Base-by-base conservation (phyloP, 495 filamentous ascomycete species). In the Aspergillus haitiensis region DNA sequence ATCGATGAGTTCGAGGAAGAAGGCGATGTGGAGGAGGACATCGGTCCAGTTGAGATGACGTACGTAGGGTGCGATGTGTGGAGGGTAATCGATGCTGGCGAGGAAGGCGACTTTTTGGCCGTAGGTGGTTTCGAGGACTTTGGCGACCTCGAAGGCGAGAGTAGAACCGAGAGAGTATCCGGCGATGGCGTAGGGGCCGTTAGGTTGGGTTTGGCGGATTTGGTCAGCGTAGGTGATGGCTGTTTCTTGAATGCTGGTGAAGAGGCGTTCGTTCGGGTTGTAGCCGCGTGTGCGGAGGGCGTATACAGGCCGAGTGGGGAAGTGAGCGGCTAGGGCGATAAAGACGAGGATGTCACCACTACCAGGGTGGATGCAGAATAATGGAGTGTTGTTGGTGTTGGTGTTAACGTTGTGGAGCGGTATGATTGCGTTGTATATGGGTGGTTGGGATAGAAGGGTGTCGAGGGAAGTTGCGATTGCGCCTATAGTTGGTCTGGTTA, bases 311-410 rank as follows among this genome's bases (percentile, higher is more conserved):
- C 73, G 71, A 55, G 79, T 73, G 11, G 64, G 56, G 52, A 82
- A 58, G 46, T 78, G 66, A 2, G 74, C 55, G 3, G 75, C 72
- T 3, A 85, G 61, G 7, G 65, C 60, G 51, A 84, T 64, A 68
- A 86, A 86, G 52, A 82, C 73, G 7, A 84, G 71, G 1, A 84
- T 67, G 47, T 84, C 81, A 33, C 81, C 82, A 6, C 77, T 67
- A 9, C 81, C 82, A 0, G 82, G 81, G 56, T 85, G 82, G 13
- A 85, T 61, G 13, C 81, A 71, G 67, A 72, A 85, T 7, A 84
- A 72, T 0, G 82, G 82, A 58, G 42, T 16, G 15, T 13, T n/a
- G 7, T 8, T 16, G 42, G 42, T 46, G 42, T 80, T 79, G 51
- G 11, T 58, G 2, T 78, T 79, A n/a, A 64, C 18, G 6, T 64